A percentile compares a stretch with the other conserved stretches of the same genome.
phyloP scores from a whole-genome alignment of 192 early-diverging fungal genomes.

The Tieghemiomyces parasiticus region DNA sequence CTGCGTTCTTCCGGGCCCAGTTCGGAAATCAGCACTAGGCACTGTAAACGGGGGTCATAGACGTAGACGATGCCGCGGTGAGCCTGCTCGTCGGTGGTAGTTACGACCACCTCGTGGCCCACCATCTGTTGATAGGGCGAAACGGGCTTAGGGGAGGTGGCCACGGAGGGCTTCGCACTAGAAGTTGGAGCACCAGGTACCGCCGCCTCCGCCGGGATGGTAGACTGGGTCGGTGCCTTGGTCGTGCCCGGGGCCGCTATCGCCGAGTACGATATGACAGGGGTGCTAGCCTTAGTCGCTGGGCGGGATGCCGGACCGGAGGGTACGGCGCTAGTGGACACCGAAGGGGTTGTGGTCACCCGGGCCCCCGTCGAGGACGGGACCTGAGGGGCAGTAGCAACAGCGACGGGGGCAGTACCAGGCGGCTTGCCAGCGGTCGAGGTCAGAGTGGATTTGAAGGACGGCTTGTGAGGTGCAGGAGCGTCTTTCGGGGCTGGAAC shows the following conservation, averaged over 20 bases:
- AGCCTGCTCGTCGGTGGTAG: background rate
- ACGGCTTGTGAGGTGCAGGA: background rate
- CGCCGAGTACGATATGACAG: too few relatives aligned
- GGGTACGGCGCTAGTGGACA: too few relatives aligned
- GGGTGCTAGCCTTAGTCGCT: too few relatives aligned
- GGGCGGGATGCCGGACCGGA: too few relatives aligned
- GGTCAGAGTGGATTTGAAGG: background rate
- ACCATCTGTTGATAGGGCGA: background rate
- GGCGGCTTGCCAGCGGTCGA: background rate
- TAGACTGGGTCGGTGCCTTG: too few relatives aligned
- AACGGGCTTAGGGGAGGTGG: background rate
- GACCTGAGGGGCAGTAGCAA: too few relatives aligned
- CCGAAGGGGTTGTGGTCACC: too few relatives aligned
- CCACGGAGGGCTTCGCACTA: too few relatives aligned
- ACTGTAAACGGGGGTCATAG: background rate
- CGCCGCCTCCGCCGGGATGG: too few relatives aligned
- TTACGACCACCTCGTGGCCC: background rate
- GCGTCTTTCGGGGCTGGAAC: background rate
- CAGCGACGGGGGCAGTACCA: background rate
- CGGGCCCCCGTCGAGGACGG: too few relatives aligned
- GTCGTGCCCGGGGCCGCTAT: too few relatives aligned
- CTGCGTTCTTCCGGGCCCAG: background rate
- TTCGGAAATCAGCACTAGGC: background rate
- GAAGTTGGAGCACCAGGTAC: too few relatives aligned
- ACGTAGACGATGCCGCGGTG: background rate